Evolutionary conservation across 768 basidiomycete genomes (phyloP).

Genomic region (Termitomyces sp.): DNA sequence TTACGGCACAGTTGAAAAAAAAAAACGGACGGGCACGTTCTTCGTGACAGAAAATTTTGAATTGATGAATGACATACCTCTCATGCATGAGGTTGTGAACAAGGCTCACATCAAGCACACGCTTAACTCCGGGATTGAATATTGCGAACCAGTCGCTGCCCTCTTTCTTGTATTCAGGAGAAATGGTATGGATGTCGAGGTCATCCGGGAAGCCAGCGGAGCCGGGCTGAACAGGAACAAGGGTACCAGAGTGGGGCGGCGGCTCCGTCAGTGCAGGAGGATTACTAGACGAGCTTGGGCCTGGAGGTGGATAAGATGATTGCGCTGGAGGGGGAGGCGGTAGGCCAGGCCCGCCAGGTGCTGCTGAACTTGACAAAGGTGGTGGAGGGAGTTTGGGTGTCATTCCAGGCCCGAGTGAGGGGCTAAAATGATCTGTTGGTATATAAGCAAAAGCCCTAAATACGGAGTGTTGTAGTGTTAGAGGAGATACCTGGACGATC

Average conservation of each 20-base stretch:
- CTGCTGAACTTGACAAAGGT: slow-evolving; percentile 20
- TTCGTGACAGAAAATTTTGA: not conserved
- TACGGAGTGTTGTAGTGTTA: not conserved
- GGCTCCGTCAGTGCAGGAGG: slow-evolving; percentile 9
- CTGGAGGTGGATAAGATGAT: slow-evolving; percentile 9
- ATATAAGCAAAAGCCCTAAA: not conserved
- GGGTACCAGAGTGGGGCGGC: slow-evolving; percentile 10
- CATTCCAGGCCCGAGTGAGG: slow-evolving; percentile 29
- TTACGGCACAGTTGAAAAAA: not conserved
- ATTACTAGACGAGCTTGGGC: slow-evolving; percentile 6
- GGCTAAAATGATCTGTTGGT: slow-evolving; percentile 30
- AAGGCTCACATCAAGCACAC: slow-evolving; percentile 70
- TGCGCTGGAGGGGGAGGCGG: slow-evolving; percentile 9
- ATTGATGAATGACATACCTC: slow-evolving; percentile 44
- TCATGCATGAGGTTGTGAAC: slow-evolving; percentile 90
- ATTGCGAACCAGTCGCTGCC: slow-evolving; percentile 87
- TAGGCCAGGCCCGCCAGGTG: slow-evolving; percentile 29
- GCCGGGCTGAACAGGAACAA: slow-evolving; percentile 15
- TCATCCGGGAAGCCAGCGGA: slow-evolving; percentile 41
- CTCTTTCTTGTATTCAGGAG: slow-evolving; percentile 61
- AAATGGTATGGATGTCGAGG: slow-evolving; percentile 28
- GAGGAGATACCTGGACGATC: slow-evolving; percentile 26
- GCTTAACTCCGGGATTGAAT: slow-evolving; percentile 78
- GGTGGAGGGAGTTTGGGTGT: slow-evolving; percentile 33
- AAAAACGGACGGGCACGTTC: not conserved